Conservation (phyloP, 257 asterid genomes). For the Euphrasia confusa region DNA sequence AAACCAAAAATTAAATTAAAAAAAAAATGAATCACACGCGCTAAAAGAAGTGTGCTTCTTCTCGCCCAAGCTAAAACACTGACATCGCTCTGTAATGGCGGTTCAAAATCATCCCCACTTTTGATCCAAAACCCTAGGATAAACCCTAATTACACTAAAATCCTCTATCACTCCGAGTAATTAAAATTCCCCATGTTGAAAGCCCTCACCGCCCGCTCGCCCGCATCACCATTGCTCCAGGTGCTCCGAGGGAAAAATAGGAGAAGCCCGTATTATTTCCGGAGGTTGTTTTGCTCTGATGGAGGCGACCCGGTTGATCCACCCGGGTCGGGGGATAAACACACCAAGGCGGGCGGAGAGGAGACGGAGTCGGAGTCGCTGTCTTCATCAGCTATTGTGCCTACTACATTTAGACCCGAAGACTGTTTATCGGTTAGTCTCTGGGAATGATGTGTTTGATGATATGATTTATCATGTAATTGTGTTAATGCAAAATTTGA, state of each 20-base stretch:
- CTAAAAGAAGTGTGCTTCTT: too few species aligned
- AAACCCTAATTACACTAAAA: constrained; percentile 42
- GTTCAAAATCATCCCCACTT: constrained; percentile 19
- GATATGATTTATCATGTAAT: not conserved
- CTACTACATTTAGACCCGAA: constrained; percentile 75
- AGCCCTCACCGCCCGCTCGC: constrained; percentile 40
- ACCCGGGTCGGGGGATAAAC: constrained; percentile 37
- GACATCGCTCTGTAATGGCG: constrained; percentile 37
- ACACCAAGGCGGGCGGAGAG: constrained; percentile 45
- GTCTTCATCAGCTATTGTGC: constrained; percentile 67
- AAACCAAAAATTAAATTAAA: too few species aligned
- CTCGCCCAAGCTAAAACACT: not conserved
- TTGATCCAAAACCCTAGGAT: constrained; percentile 5
- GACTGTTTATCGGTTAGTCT: constrained; percentile 78
- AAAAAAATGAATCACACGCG: too few species aligned
- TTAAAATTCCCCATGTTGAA: constrained; percentile 62
- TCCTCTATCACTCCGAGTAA: not conserved
- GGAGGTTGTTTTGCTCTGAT: constrained; percentile 82
- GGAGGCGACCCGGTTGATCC: constrained; percentile 43
- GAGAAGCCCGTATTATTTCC: constrained; percentile 32
- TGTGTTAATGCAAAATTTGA: too few species aligned
- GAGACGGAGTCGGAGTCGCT: constrained; percentile 40
- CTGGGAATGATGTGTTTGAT: constrained; percentile 11
- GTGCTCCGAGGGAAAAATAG: constrained; percentile 37
- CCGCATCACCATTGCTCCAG: constrained; percentile 53